phyloP scores from a whole-genome alignment of 2,329 filamentous ascomycete species.

The Cladophialophora bantiana region DNA sequence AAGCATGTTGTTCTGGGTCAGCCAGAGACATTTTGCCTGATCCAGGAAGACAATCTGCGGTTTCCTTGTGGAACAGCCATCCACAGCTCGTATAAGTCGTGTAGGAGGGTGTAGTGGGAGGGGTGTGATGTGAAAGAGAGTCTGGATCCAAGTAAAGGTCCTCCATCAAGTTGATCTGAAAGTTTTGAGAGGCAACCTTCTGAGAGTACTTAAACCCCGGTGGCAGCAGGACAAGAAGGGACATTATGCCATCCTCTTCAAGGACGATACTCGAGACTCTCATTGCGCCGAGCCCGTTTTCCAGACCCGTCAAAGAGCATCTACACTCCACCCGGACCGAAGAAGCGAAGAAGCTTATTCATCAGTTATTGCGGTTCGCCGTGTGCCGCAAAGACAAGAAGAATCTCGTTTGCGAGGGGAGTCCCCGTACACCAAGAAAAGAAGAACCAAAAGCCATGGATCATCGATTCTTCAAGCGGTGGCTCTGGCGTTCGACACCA shows the following conservation, averaged over 20 bases:
- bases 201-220: not conserved
- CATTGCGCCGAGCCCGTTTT: not conserved
- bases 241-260: not conserved
- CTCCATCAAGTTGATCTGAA: not conserved
- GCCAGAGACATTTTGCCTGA: not conserved
- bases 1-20: not conserved
- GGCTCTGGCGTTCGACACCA: not conserved
- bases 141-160: not conserved
- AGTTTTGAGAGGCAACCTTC: not conserved
- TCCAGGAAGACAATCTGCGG: not conserved
- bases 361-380: not conserved
- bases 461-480: not conserved
- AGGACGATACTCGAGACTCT: not conserved
- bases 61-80: not conserved
- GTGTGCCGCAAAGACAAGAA: not conserved
- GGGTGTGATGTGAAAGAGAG: not conserved
- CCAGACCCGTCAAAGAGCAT: not conserved
- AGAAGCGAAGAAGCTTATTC: not conserved
- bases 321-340: not conserved
- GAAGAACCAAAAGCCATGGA: not conserved
- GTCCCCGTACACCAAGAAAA: not conserved
- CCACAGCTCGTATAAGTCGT: not conserved
- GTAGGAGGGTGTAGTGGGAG: not conserved
- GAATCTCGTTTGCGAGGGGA: not conserved
- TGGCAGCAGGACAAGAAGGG: not conserved